Base-by-base conservation (phyloP, 306 rosid genomes). In the Adenanthera pavonina region DNA sequence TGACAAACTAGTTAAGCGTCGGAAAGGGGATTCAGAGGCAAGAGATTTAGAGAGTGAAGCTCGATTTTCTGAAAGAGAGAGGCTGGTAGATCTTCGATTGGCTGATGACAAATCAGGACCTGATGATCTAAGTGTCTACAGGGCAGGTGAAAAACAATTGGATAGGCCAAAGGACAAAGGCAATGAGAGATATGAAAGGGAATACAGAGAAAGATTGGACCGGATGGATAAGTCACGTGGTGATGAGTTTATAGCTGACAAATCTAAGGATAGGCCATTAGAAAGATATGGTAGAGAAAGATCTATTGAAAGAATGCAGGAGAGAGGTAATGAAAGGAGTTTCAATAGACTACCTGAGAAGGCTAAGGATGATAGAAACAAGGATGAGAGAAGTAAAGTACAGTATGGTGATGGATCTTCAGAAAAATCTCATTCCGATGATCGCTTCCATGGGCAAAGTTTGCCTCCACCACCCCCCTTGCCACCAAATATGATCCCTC, bases 381-480 rank as follows among this genome's bases (percentile, higher is more conserved):
- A 91, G 86, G 95, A 91, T 76, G 98, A 95, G 51, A 90, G 95
- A 86, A 87, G 77, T 79, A 95, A 93, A 87, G 84, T 87, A 83
- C 90, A 97, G 35, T 82, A 95, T 84, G 92, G 71, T 77, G 99
- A 95, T 83, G 35, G 78, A 68, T 54, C 91, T 38, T 38, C 54
- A 8, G 99, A 95, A 47, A 95, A 93, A 84, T 89, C 97, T 85
- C 97, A 90, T 62, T 59, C 59, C 44, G 99, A 95, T 69, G 99
- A 92, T 70, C 96, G 97, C 52, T 92, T 92, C 88, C 96, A 93
- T 64, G 97, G 93, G 60, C 99, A 95, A 89, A 89, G 84, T 87
- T 87, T 95, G 91, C 99, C 99, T 65, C 99, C 99, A 1, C 99
- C 99, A 25, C 99, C 99, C 33, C 99, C 99, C 76, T 84, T 95